These are phyloP conservation scores for Zarea fungicola DNA, from an alignment of 2,329 filamentous ascomycete species.

Conservation along the genomic window DNA sequence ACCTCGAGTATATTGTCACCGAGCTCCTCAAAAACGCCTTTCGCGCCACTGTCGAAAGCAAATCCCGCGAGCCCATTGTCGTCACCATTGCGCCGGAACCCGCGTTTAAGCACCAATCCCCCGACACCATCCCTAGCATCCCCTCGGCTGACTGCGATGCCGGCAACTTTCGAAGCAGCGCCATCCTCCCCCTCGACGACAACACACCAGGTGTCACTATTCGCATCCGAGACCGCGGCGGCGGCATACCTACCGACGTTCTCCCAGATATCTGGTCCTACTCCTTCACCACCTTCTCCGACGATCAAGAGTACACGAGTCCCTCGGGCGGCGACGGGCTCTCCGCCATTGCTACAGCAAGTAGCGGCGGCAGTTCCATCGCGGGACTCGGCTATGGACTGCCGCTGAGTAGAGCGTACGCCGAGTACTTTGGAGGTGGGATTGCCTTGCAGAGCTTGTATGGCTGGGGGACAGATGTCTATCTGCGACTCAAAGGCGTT, in stretches of 20 bases:
- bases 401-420: constrained; percentile 85
- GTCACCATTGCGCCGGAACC: constrained; percentile 81
- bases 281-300: constrained; percentile 91
- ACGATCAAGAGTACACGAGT: constrained; percentile 40
- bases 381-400: constrained; percentile 91
- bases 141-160: constrained; percentile 32
- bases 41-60: constrained; percentile 81
- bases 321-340: constrained; percentile 50
- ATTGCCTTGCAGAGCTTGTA: constrained; percentile 93
- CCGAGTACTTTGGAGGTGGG: constrained; percentile 95
- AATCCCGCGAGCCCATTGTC: constrained; percentile 77
- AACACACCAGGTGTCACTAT: constrained; percentile 84
- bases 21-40: constrained; percentile 97
- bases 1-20: constrained; percentile 95
- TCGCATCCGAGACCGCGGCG: constrained; percentile 90
- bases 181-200: constrained; percentile 55
- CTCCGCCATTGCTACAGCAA: constrained; percentile 67
- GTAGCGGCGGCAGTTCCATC: constrained; percentile 73
- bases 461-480: constrained; percentile 80
- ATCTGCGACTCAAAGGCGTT: constrained; percentile 59
- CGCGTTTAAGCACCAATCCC: constrained; percentile 26
- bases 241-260: constrained; percentile 81
- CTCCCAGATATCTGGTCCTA: constrained; percentile 92
- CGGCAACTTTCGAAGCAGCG: constrained; percentile 38
- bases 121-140: constrained; percentile 22